Base-by-base conservation (phyloP, 768 basidiomycete genomes). In the Panus rudis region DNA sequence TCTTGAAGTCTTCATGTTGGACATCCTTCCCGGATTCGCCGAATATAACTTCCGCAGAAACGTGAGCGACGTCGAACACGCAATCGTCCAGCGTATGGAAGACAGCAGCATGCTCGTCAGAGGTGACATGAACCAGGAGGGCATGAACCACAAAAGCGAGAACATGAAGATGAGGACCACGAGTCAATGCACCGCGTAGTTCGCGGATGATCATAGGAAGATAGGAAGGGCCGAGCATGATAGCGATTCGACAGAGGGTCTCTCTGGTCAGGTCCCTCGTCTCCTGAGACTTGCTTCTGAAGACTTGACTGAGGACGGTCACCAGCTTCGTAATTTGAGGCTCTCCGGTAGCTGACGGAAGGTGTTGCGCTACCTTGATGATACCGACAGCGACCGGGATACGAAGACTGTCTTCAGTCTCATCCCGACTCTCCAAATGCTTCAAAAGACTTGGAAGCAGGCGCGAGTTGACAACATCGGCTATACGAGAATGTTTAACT, bases 131-230 rank as follows among this genome's bases (percentile, higher is more conserved):
- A n/a, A 81, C 75, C 27, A 98, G 68, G 16, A 98, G 64, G 0
- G 88, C 75, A 53, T 99, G 93, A 0, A 77, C 74, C 2, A 82
- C 81, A 48, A 83, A 86, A 1, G 93, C 92, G 23, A 97, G 71
- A 14, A 98, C 79, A 59, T 99, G 94, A 0, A 97, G 74, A 43
- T 98, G 94, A 1, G 96, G 94, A 5, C 96, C 96, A 16, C 93
- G 86, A 26, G 79, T 55, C 22, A 99, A 76, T 1, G 93, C 90
- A 0, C 71, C 77, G n/a, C 87, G 76, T 38, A 98, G 67, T 58
- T 97, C 92, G 26, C 78, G 79, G 28, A 97, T 63, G 23, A 87
- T 70, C 13, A 78, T 62, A 0, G 83, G 74, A 7, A 98, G 77
- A 58, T 86, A 89, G 0, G 71, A 62, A 0, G 87, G 76, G 0